Base-by-base conservation (phyloP, 495 filamentous ascomycete genomes). In the Trichoderma erinaceum region DNA sequence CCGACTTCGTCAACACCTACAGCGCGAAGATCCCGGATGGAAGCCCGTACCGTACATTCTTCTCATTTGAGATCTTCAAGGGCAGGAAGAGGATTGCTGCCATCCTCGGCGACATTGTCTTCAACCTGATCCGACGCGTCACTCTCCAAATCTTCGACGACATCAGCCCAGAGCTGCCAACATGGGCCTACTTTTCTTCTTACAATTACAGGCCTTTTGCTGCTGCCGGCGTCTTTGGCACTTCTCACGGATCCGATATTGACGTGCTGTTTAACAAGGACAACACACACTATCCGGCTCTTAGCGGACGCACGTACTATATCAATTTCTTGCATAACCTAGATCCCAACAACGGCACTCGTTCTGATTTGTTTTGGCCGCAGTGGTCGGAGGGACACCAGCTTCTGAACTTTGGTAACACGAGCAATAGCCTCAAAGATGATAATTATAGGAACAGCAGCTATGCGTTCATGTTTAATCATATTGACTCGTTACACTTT, bases 11-110 rank as follows among this genome's bases (percentile, higher is more conserved):
- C 13, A 76, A 73, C 32, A 81, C 80, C 0, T 91, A 91, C 74
- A 77, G 80, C 16, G 66, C 79, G n/a, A 77, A 74, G 38, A 67
- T 81, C 16, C 72, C 75, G 12, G 78, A 81, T 43, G 89, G 88
- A 38, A 87, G 84, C 0, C 90, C 90, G 8, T 91, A 89, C 78
- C 78, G 85, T 56, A 90, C 87, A 0, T 82, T 87, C 12, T 65
- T 79, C 12, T 43, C 84, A 1, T 88, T 91, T 74, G 83, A 86
- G 70, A 78, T 80, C 76, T 87, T 86, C 65, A 84, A 85, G 4
- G 80, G 85, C 70, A 85, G 79, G 76, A 88, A 88, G 70, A 83
- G 84, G 16, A 71, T 87, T 0, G 81, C 86, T 0, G 84, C 86
- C 12, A 84, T 88, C 43, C 75, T 88, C 3, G 85, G 86, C 44